phyloP scores from a whole-genome alignment of 768 basidiomycete genomes.

The Cyclocybe aegerita region DNA sequence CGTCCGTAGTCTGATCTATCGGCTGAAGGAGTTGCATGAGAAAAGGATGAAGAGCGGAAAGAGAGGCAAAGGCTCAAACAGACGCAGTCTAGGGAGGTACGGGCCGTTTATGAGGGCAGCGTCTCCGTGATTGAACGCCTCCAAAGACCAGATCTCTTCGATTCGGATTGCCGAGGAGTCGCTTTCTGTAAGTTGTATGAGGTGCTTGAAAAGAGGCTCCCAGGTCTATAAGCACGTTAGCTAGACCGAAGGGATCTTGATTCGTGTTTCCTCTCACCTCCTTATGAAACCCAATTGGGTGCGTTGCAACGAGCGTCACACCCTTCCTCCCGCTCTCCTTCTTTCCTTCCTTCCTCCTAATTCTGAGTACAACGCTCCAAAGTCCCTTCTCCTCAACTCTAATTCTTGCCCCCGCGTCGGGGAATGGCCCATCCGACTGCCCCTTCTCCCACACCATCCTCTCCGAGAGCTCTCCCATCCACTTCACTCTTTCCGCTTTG shows the following conservation, averaged over 20 bases:
- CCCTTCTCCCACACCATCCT: conserved; percentile 16
- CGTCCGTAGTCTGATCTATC: conserved; percentile 26
- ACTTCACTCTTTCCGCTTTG: conserved; percentile 18
- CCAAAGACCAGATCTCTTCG: conserved; percentile 26
- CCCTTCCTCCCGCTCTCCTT: conserved; percentile 10
- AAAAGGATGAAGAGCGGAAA: not conserved
- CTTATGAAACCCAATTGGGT: conserved; percentile 27
- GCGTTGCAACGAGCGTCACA: conserved; percentile 22
- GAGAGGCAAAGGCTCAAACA: not conserved
- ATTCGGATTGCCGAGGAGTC: conserved; percentile 15
- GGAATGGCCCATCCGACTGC: conserved; percentile 15
- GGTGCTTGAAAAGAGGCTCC: conserved; percentile 20
- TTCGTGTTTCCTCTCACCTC: conserved; percentile 15
- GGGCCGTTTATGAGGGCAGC: conserved; percentile 19
- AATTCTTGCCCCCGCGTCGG: conserved; percentile 9
- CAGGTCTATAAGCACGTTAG: conserved; percentile 16
- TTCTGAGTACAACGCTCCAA: conserved; percentile 21
- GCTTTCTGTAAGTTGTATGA: conserved; percentile 22
- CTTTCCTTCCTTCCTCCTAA: conserved; percentile 15
- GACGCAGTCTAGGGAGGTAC: conserved; percentile 21
- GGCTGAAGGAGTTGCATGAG: conserved; percentile 8
- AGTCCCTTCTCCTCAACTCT: conserved; percentile 15
- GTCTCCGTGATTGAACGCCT: conserved; percentile 25
- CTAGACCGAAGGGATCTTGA: not conserved
- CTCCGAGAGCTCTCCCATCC: conserved; percentile 12